These are phyloP conservation scores for Backusella sp. DNA, from an alignment of 192 early-diverging fungal genomes.

Conservation along the genomic window DNA sequence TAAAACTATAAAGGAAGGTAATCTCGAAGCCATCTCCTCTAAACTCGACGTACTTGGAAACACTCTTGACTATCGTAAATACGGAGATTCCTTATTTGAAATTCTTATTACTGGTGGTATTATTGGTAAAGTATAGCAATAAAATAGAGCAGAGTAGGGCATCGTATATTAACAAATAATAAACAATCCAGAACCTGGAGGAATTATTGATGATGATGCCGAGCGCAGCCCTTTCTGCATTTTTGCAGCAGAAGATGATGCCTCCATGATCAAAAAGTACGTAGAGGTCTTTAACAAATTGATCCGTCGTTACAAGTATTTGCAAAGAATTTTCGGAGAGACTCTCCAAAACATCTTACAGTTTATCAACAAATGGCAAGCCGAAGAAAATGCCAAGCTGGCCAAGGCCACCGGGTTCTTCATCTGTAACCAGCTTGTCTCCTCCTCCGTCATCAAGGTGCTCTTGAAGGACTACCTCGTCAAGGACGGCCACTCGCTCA, in stretches of 20 bases:
- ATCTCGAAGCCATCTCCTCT: slow-evolving; percentile 72
- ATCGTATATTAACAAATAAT: too few relatives aligned
- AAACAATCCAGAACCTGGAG: slow-evolving; percentile 83
- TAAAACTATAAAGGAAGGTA: slow-evolving; percentile 45
- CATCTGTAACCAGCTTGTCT: slow-evolving; percentile 64
- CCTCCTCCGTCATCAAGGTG: slow-evolving; percentile 68
- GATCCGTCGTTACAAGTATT: slow-evolving; percentile 93
- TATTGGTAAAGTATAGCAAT: slow-evolving; percentile 55
- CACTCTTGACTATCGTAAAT: slow-evolving; percentile 92
- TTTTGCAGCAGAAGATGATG: slow-evolving; percentile 67
- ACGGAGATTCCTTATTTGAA: slow-evolving; percentile 95
- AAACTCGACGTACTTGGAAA: slow-evolving; percentile 80
- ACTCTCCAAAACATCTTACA: slow-evolving; percentile 81
- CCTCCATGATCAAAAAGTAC: slow-evolving; percentile 67
- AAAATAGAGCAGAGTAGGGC: background rate
- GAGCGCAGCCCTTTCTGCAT: slow-evolving; percentile 81
- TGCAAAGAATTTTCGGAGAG: slow-evolving; percentile 84
- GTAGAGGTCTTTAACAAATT: slow-evolving; percentile 88
- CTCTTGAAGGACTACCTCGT: slow-evolving; percentile 94
- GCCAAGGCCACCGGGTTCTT: slow-evolving; percentile 76
- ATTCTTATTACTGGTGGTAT: slow-evolving; percentile 90
- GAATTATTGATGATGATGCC: slow-evolving; percentile 75
- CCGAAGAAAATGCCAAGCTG: slow-evolving; percentile 78
- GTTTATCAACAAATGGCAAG: slow-evolving; percentile 85
- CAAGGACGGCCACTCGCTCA: slow-evolving; percentile 83